A percentile compares a stretch with the other conserved stretches of the same genome.
Evolutionary conservation across 2,329 filamentous ascomycete species (phyloP).

Genomic region (Albifimbria verrucaria): DNA sequence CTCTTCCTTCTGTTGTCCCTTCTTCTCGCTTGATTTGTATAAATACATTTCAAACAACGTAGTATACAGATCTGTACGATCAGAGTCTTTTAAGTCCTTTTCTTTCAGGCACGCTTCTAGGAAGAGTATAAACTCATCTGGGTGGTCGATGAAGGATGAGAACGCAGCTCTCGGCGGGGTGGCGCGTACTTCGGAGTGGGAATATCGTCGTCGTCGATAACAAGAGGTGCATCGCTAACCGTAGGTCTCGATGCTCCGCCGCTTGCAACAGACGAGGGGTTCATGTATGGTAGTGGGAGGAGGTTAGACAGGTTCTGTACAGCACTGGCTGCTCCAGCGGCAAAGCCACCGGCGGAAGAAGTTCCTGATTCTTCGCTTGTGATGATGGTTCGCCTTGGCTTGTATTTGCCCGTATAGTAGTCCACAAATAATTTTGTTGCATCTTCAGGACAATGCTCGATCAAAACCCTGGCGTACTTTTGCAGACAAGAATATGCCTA

Average conservation of each 20-base stretch:
- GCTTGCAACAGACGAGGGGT: slow-evolving; percentile 53
- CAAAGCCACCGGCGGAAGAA: slow-evolving; percentile 41
- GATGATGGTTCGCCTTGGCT: slow-evolving; percentile 61
- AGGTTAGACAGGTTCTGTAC: slow-evolving; percentile 84
- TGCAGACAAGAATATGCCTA: slow-evolving; percentile 85
- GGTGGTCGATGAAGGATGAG: slow-evolving; percentile 92
- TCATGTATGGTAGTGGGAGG: slow-evolving; percentile 83
- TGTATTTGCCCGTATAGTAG: slow-evolving; percentile 87
- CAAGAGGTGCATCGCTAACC: slow-evolving; percentile 47
- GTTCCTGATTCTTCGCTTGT: slow-evolving; percentile 31
- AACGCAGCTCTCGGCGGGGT: slow-evolving; percentile 88
- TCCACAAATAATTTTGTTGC: slow-evolving; percentile 88
- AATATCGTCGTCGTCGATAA: slow-evolving; percentile 45
- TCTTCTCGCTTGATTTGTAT: slow-evolving; percentile 77
- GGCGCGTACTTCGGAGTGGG: slow-evolving; percentile 63
- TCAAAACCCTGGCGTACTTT: slow-evolving; percentile 89
- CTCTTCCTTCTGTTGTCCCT: slow-evolving; percentile 64
- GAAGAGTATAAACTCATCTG: slow-evolving; percentile 87
- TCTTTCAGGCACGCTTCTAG: slow-evolving; percentile 82
- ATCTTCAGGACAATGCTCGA: slow-evolving; percentile 79
- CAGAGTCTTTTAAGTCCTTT: slow-evolving; percentile 64
- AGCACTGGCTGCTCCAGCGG: slow-evolving; percentile 64
- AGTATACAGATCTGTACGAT: slow-evolving; percentile 85
- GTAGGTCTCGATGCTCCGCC: slow-evolving; percentile 50
- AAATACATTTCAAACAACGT: slow-evolving; percentile 98